Conservation (phyloP, 495 filamentous ascomycete species). For the Acidomyces sp. region DNA sequence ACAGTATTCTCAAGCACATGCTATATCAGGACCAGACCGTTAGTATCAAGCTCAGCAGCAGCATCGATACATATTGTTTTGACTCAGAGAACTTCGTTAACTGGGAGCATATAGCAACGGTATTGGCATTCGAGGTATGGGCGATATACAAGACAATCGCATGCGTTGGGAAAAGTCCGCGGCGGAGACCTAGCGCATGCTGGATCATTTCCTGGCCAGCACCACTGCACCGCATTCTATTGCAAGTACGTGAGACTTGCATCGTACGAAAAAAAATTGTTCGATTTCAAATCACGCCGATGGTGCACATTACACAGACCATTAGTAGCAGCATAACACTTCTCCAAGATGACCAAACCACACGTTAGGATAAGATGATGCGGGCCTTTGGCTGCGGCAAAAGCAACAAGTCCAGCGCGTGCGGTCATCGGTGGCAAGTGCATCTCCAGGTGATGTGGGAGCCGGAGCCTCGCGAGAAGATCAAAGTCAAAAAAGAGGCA, state of each 20-base stretch:
- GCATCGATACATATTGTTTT: slow-evolving; percentile 31
- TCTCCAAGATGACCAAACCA: slow-evolving; percentile 18
- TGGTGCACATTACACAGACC: slow-evolving; percentile 27
- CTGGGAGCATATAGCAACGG: slow-evolving; percentile 31
- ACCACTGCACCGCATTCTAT: slow-evolving; percentile 25
- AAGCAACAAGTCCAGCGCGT: slow-evolving; percentile 11
- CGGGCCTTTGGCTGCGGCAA: neutral
- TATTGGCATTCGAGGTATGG: slow-evolving; percentile 22
- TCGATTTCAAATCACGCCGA: slow-evolving; percentile 27
- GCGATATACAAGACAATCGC: slow-evolving; percentile 20
- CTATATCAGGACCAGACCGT: slow-evolving; percentile 24
- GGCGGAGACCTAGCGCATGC: slow-evolving; percentile 24
- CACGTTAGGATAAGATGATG: neutral
- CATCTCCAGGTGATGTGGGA: slow-evolving; percentile 29
- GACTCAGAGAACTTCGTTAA: slow-evolving; percentile 36
- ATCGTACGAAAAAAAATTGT: slow-evolving; percentile 30
- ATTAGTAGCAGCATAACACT: slow-evolving; percentile 27
- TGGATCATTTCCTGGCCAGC: slow-evolving; percentile 21
- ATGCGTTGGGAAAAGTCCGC: slow-evolving; percentile 31
- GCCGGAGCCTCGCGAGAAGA: slow-evolving; percentile 17
- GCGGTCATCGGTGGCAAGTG: slow-evolving; percentile 27
- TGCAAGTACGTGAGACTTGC: slow-evolving; percentile 30
- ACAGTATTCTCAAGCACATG: slow-evolving; percentile 24
- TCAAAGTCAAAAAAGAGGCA: slow-evolving; percentile 21
- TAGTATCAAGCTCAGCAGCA: slow-evolving; percentile 12